Conservation (phyloP, 2,329 filamentous ascomycete genomes). For the Fusarium longipes region DNA sequence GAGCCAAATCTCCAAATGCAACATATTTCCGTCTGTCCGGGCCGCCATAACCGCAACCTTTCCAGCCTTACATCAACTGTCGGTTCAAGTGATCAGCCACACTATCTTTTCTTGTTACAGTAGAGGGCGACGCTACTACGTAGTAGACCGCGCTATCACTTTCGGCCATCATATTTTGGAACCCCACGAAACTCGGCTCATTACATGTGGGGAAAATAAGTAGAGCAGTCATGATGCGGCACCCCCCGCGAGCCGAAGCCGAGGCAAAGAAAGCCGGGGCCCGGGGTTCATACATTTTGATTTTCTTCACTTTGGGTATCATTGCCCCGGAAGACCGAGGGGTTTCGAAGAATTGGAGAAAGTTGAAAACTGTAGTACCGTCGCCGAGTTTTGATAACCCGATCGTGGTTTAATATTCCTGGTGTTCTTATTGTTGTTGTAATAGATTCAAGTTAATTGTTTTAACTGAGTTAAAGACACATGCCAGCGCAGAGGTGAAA, state of each 20-base stretch:
- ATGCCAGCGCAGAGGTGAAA: conserved; percentile 12
- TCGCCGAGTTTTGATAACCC: neutral
- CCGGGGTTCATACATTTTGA: conserved; percentile 31
- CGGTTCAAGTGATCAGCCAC: conserved; percentile 1
- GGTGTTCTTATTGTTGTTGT: too few relatives aligned
- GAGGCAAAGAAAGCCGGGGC: conserved; percentile 43
- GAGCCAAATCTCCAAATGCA: conserved; percentile 16
- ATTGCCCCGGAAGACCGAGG: conserved; percentile 38
- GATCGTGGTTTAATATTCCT: neutral
- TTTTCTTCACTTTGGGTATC: conserved; percentile 13
- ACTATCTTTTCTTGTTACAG: neutral
- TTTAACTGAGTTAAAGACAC: neutral
- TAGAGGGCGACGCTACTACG: neutral
- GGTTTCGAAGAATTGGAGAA: conserved; percentile 21
- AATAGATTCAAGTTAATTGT: neutral
- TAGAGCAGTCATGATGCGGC: conserved; percentile 18
- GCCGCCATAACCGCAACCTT: conserved; percentile 10
- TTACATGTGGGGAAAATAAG: conserved; percentile 35
- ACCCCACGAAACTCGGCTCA: conserved; percentile 26
- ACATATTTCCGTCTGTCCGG: conserved; percentile 38
- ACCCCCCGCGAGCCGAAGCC: conserved; percentile 45
- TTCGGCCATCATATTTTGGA: neutral
- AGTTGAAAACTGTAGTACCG: neutral
- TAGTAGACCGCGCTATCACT: neutral
- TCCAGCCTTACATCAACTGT: conserved; percentile 1